Conservation (phyloP, 2,329 filamentous ascomycete genomes). For the Aspergillus floridensis region DNA sequence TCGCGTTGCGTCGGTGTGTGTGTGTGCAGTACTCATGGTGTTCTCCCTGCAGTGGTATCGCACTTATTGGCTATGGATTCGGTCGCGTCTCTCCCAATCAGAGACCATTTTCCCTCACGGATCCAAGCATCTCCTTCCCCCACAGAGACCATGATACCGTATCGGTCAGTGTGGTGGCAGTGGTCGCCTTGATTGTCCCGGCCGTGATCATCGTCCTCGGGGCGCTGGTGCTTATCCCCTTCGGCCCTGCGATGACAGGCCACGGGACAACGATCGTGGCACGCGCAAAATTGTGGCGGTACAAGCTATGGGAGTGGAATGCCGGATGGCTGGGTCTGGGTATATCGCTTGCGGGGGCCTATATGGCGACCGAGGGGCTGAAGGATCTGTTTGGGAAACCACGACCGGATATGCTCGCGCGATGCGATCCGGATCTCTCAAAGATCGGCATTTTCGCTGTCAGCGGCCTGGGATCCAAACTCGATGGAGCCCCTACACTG, state of each 20-base stretch:
- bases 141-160: conserved; percentile 70
- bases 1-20: neutral
- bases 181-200: conserved; percentile 65
- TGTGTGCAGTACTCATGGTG: conserved; percentile 7
- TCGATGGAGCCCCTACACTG: conserved; percentile 61
- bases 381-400: conserved; percentile 71
- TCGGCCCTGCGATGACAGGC: conserved; percentile 60
- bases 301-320: conserved; percentile 90
- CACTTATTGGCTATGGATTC: conserved; percentile 59
- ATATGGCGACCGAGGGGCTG: conserved; percentile 79
- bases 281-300: conserved; percentile 65
- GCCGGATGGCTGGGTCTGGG: conserved; percentile 79
- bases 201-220: conserved; percentile 66
- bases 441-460: conserved; percentile 62
- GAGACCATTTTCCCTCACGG: conserved; percentile 67
- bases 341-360: conserved; percentile 67
- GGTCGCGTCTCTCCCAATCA: conserved; percentile 62
- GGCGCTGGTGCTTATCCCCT: conserved; percentile 63
- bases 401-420: conserved; percentile 61
- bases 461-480: conserved; percentile 55
- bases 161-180: conserved; percentile 60
- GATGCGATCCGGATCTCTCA: conserved; percentile 72
- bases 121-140: conserved; percentile 78
- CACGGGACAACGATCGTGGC: conserved; percentile 28
- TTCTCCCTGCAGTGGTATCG: conserved; percentile 48